A percentile compares a stretch with the other conserved stretches of the same genome.
phyloP scores from a whole-genome alignment of 73 alveolate genomes.

The Loxodes magnus region DNA sequence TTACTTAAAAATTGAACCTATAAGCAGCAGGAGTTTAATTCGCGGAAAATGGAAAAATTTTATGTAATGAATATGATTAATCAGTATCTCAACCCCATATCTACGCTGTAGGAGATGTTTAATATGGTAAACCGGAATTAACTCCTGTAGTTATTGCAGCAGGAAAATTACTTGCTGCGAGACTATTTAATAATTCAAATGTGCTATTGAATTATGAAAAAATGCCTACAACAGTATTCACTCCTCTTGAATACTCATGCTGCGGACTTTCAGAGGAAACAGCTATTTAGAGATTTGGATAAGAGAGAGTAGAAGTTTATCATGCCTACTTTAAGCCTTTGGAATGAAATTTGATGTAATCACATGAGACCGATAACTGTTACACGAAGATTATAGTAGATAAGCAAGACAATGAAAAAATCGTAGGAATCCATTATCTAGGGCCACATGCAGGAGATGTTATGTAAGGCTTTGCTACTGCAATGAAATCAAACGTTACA shows the following conservation, averaged over 20 bases:
- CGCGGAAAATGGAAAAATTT: constrained; percentile 61
- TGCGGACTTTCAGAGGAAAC: constrained; percentile 78
- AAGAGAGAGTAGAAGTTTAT: constrained; percentile 61
- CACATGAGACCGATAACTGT: constrained; percentile 58
- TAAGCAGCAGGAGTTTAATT: constrained; percentile 74
- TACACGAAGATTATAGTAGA: constrained; percentile 72
- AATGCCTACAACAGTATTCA: constrained; percentile 96
- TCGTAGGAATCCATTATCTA: constrained; percentile 91
- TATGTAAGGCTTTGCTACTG: constrained; percentile 95
- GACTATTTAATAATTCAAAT: constrained; percentile 74
- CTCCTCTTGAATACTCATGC: constrained; percentile 97
- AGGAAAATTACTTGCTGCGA: constrained; percentile 82
- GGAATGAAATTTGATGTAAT: constrained; percentile 79
- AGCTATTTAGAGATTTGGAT: constrained; percentile 74
- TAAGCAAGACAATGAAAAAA: constrained; percentile 57
- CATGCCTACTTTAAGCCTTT: constrained; percentile 85
- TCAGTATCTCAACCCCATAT: constrained; percentile 85
- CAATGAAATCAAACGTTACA: constrained; percentile 93
- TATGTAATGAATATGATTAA: constrained; percentile 65
- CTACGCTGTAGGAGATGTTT: constrained; percentile 94
- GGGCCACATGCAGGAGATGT: constrained; percentile 99
- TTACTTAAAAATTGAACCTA: constrained; percentile 59
- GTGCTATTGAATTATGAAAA: constrained; percentile 82
- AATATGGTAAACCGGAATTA: constrained; percentile 89
- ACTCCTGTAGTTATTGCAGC: constrained; percentile 99